A percentile compares a stretch with the other conserved stretches of the same genome.
Conservation (phyloP, 192 early-diverging fungal genomes). For the Linderina pennispora region DNA sequence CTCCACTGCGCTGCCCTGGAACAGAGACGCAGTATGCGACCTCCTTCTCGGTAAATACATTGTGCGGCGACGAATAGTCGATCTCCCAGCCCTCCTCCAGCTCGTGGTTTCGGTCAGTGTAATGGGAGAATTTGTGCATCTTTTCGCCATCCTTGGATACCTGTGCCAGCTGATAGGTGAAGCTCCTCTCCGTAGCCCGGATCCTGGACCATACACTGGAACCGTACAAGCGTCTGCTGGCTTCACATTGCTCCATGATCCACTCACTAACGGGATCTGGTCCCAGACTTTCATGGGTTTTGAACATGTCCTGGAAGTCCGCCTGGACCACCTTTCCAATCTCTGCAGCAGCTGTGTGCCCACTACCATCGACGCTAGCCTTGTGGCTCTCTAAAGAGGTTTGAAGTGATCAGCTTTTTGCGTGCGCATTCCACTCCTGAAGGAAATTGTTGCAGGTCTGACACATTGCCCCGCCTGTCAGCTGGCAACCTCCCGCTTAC, state of each 20-base stretch:
- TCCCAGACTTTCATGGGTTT: no score
- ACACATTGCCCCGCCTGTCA: no score
- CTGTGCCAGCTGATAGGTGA: slow-evolving; percentile 32
- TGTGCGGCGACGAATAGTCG: slow-evolving; percentile 21
- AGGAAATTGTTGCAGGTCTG: no score
- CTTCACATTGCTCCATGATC: neutral
- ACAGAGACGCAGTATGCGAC: slow-evolving; percentile 66
- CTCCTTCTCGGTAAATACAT: slow-evolving; percentile 55
- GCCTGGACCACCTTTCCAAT: slow-evolving; percentile 20
- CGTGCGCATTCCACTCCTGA: no score
- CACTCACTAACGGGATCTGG: slow-evolving; percentile 18
- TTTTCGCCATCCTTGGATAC: slow-evolving; percentile 27
- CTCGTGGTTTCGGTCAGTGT: slow-evolving; percentile 31
- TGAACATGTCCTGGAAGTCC: slow-evolving; percentile 22
- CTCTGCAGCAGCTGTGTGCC: slow-evolving; percentile 1
- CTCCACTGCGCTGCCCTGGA: slow-evolving; percentile 69
- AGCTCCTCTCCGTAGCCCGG: slow-evolving; percentile 66
- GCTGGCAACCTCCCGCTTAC: slow-evolving; percentile 7
- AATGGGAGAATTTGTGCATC: slow-evolving; percentile 39
- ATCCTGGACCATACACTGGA: slow-evolving; percentile 78
- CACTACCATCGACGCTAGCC: no score
- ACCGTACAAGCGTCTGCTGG: slow-evolving; percentile 54
- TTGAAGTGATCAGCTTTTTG: no score
- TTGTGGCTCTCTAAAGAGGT: slow-evolving; percentile 2
- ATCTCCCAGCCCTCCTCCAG: slow-evolving; percentile 38